A percentile compares a stretch with the other conserved stretches of the same genome.
Conservation (phyloP, 2,329 filamentous ascomycete species). For the Cladophialophora carrionii region DNA sequence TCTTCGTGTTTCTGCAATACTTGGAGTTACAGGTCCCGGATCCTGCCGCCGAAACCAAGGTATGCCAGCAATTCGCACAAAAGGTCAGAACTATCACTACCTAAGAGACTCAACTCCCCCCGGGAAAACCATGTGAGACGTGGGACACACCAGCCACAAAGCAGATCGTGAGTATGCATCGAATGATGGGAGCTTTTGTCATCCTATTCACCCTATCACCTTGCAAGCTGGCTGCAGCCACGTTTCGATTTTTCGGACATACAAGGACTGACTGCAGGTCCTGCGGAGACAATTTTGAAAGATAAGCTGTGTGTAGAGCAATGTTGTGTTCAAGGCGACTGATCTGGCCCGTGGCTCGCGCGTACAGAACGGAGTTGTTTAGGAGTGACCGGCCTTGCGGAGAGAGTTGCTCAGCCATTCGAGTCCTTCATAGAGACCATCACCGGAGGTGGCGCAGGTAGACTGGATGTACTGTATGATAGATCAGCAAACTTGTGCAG, state of each 20-base stretch:
- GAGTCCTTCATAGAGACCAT: constrained; percentile 99
- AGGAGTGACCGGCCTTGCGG: constrained; percentile 66
- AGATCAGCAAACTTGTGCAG: constrained; percentile 37
- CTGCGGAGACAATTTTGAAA: constrained; percentile 23
- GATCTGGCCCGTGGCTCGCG: constrained; percentile 2
- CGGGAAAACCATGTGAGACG: constrained; percentile 27
- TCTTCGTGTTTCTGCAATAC: constrained; percentile 31
- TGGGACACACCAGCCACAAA: constrained; percentile 32
- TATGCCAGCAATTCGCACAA: constrained; percentile 36
- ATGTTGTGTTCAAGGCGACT: constrained; percentile 21
- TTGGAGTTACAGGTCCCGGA: constrained; percentile 27
- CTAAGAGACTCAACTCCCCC: constrained; percentile 33
- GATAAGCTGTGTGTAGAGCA: background rate
- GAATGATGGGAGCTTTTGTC: constrained; percentile 29
- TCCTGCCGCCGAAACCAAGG: constrained; percentile 37
- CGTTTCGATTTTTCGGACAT: constrained; percentile 5
- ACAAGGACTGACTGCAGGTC: constrained; percentile 28
- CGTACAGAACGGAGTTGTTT: constrained; percentile 34
- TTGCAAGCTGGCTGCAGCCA: constrained; percentile 35
- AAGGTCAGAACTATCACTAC: constrained; percentile 24
- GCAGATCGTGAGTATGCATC: constrained; percentile 34
- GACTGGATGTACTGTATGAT: constrained; percentile 89
- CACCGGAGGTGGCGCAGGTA: constrained; percentile 97
- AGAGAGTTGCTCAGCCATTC: constrained; percentile 87
- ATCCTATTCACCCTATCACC: constrained; percentile 21